Evolutionary conservation across 2,329 filamentous ascomycete genomes (phyloP).

Genomic region (Beauveria medogensis): DNA sequence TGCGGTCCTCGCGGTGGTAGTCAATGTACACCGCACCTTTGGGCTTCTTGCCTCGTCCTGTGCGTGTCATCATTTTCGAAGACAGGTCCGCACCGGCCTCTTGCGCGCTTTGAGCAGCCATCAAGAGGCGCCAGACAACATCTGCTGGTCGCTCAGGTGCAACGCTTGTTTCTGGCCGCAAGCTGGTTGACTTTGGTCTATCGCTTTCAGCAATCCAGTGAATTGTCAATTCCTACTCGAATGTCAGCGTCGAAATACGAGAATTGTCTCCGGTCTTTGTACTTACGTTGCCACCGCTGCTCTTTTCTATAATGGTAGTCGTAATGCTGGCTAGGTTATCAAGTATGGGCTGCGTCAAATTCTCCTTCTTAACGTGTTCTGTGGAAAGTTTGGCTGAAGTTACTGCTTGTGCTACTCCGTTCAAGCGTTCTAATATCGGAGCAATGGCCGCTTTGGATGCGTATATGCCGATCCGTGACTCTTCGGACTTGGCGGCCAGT

Average conservation of each 20-base stretch:
- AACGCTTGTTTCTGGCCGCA: conserved; percentile 7
- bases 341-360: conserved; percentile 18
- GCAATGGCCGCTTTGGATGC: conserved; percentile 22
- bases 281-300: conserved; percentile 17
- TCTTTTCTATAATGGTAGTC: conserved; percentile 21
- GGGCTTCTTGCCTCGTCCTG: conserved; percentile 4
- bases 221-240: conserved; percentile 24
- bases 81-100: conserved; percentile 3
- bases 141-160: conserved; percentile 34
- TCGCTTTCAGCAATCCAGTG: conserved; percentile 33
- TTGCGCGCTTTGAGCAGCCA: conserved; percentile 17
- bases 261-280: not conserved
- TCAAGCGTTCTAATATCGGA: conserved; percentile 28
- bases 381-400: conserved; percentile 21
- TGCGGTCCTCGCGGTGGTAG: conserved; percentile 23
- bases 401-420: conserved; percentile 22
- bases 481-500: conserved; percentile 16
- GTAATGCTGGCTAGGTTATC: conserved; percentile 26
- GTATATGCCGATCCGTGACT: conserved; percentile 22
- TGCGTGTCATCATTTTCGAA: conserved; percentile 17
- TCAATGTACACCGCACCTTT: conserved; percentile 14
- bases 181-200: not conserved
- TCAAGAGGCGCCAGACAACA: conserved; percentile 37
- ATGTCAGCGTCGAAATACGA: conserved; percentile 7
- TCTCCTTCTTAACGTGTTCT: conserved; percentile 12